Evolutionary conservation across 108 stramenopile genomes (phyloP), one percentile per base, ranked within the genome.

Genomic region (Conticribra weissflogii): DNA sequence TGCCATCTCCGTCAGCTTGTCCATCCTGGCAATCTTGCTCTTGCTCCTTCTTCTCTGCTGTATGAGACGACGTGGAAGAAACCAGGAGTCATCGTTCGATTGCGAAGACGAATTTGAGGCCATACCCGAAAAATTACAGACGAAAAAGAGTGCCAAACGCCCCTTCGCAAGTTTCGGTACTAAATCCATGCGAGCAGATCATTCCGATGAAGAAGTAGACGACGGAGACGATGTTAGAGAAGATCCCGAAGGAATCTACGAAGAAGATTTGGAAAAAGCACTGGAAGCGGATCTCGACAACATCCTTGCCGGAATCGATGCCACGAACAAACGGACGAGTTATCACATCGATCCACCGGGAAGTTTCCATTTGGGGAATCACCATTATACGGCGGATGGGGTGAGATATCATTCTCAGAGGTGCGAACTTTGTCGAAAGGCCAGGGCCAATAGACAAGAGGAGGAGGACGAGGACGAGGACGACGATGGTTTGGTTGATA

Each of bases 341-440:
- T 60, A 48, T 34, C 58, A 54, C 23, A 32, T 31, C 8, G 76
- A 77, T 55, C 67, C 68, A 22, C 66, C 69, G 28, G 78, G 78
- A 21, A 53, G 57, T 19, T 78, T 78, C 51, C 78, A 78, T 28
- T 32, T 78, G 21, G 78, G 78, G 1, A 66, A 67, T 17, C 65
- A 67, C 36, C 72, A 78, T 55, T 78, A 78, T 31, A 78, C 78
- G 4, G 66, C 36, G 9, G 78, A 78, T 49, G 78, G 78, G 16
- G 72, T 73, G 3, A 22, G 64, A 18, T 78, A 78, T 56, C 45
- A 25, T 22, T 78, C 78, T n/a, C 59, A 57, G 5, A 47, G 55
- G 32, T 78, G 78, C 27, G 66, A 49, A 52, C 33, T 53, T 23
- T 78, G 78, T 32, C 33, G 46, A 50, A 47, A 61, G 18, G 49